These are phyloP conservation scores for Maudiozyma bulderi DNA, from an alignment of 805 yeast genomes.

Conservation along the genomic window DNA sequence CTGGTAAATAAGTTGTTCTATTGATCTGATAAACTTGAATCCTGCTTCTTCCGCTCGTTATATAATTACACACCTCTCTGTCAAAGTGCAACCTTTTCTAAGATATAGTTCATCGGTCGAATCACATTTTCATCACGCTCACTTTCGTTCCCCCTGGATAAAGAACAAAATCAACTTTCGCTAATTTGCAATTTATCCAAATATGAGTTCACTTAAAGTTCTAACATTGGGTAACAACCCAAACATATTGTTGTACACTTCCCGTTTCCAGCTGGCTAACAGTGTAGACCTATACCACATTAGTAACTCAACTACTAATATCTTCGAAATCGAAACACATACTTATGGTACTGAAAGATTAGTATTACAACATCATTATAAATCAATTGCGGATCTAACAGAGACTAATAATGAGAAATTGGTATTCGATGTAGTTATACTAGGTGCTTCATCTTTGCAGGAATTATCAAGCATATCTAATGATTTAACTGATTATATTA, in stretches of 20 bases:
- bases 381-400: constrained; percentile 15
- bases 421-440: constrained; percentile 36
- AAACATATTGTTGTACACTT: constrained; percentile 23
- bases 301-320: constrained; percentile 18
- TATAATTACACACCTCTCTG: too few species aligned
- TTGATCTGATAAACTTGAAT: too few species aligned
- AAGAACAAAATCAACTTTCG: too few species aligned
- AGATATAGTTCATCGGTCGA: too few species aligned
- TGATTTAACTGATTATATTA: constrained; percentile 28
- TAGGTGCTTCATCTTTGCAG: constrained; percentile 42
- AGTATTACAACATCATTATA: constrained; percentile 19
- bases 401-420: constrained; percentile 3
- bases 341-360: constrained; percentile 22
- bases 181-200: too few species aligned
- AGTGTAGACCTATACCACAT: constrained; percentile 28
- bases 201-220: constrained; percentile 20
- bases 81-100: too few species aligned
- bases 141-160: too few species aligned
- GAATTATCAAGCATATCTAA: constrained; percentile 37
- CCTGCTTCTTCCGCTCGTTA: too few species aligned
- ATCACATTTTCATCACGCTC: too few species aligned
- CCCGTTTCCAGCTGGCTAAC: constrained; percentile 29
- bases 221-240: constrained; percentile 25
- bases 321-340: constrained; percentile 18
- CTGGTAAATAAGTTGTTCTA: too few species aligned